These are phyloP conservation scores for Lunasporangiospora selenospora DNA, from an alignment of 192 early-diverging fungal species.

Conservation along the genomic window DNA sequence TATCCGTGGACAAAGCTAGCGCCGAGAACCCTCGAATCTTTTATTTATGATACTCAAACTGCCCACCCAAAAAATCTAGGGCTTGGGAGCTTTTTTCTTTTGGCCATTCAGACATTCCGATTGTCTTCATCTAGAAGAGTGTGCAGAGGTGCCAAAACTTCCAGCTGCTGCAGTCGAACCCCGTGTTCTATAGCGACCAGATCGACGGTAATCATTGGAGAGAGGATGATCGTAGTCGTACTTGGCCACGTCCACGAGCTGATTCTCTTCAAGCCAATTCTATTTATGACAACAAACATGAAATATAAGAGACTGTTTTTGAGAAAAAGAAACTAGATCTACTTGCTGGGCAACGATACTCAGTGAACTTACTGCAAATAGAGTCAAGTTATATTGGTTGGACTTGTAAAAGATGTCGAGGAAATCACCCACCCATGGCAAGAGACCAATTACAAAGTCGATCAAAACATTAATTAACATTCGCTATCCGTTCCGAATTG, in stretches of 20 bases:
- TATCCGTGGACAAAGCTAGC: too few species aligned
- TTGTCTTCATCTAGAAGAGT: too few species aligned
- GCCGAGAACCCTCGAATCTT: too few species aligned
- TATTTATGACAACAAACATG: not conserved
- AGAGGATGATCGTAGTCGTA: constrained; percentile 43
- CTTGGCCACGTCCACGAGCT: constrained; percentile 25
- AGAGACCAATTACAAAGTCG: constrained; percentile 30
- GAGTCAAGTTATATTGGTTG: constrained; percentile 42
- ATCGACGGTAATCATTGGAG: too few species aligned
- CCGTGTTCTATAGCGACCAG: too few species aligned
- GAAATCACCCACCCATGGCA: constrained; percentile 39
- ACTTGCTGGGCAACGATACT: not conserved
- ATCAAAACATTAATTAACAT: constrained; percentile 37
- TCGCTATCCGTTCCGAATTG: constrained; percentile 7
- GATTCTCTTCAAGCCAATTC: constrained; percentile 36
- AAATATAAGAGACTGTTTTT: not conserved
- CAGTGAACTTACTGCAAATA: constrained; percentile 26
- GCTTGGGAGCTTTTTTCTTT: too few species aligned
- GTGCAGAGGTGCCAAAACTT: too few species aligned
- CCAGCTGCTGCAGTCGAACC: too few species aligned
- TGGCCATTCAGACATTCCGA: too few species aligned
- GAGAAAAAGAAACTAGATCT: not conserved
- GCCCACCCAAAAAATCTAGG: too few species aligned
- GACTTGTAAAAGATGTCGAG: constrained; percentile 46
- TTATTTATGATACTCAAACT: too few species aligned